Evolutionary conservation across 2,329 filamentous ascomycete species (phyloP), one percentile per base, ranked within the genome.

Genomic region (Ambrosiella cleistominuta): DNA sequence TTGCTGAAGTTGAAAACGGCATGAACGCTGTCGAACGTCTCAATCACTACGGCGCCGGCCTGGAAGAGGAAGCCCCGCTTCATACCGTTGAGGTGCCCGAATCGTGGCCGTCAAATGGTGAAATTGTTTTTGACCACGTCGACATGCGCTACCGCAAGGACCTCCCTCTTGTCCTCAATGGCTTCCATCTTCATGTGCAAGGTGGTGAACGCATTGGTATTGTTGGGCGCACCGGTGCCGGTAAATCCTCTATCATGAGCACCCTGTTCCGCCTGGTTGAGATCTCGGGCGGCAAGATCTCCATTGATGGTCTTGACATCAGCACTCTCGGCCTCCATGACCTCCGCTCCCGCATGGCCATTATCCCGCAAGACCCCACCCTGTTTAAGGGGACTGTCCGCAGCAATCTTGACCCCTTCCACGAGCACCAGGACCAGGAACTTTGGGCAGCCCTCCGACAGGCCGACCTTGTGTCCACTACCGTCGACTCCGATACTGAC

Each of bases 21-120:
- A 97, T 97, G 91, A 97, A 96, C 68, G 84, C 90, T 0, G 93
- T 94, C 0, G 91, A 97, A 71, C 84, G 93, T 54, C 75, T 97
- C 39, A 82, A 89, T 67, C 88, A 95, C 72, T 97, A 97, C 68
- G 90, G 88, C 57, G 88, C 81, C 0, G 71, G 87, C 64, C 78
- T 98, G 3, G 89, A 95, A 62, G 85, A 95, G 67, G 93, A 97
- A 69, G 88, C 91, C 0, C 88, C 90, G 0, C 75, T 90, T 1
- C 86, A 90, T 65, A 83, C 87, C 47, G 68, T 83, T 54, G 80
- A 89, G 4, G 80, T 95, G 2, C 79, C 81, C 15, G 72, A 80
- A 0, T 77, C 76, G 17, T 98, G 93, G 93, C 93, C 93, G 0
- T 83, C 94, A 65, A 81, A 81, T 64, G 93, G 91, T 36, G 86